Base-by-base conservation (phyloP, 1,284 basidiomycete genomes). In the Moesziomyces parantarcticus region DNA sequence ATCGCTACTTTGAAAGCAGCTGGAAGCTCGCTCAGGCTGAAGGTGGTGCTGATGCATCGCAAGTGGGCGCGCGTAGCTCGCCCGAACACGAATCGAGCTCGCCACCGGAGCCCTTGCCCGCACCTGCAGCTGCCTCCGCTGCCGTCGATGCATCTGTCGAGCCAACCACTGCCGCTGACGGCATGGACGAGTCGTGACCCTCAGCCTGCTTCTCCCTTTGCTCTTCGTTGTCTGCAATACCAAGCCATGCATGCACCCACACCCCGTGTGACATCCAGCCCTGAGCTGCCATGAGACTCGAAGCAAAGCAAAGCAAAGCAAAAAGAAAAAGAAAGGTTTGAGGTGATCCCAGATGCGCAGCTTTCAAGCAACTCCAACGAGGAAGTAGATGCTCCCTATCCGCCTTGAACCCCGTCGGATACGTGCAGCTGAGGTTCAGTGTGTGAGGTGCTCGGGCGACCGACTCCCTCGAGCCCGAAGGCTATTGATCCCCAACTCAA, bases 1-100 rank as follows among this genome's bases (percentile, higher is more conserved):
- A 99, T 83, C 91, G 94, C 69, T 89, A 87, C 78, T 87, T 86
- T 59, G 87, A 88, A 67, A 77, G 85, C 64, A 87, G 86, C 76
- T 81, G 86, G 72, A 68, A 68, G 60, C 45, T 73, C 14, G 50
- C 64, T 0, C 60, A 73, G 34, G n/a, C 36, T 18, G 58, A 53
- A 11, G 54, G 47, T 5, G 41, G 34, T 13, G 50, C 45, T 20
- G 53, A 55, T 16, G 42, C 43, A 18, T 39, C 44, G 13, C 53
- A 62, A 23, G 55, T 29, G 6, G 62, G 56, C 43, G 51, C 56
- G 49, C 58, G 42, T 10, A 50, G 34, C 45, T 54, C 52, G 39
- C 51, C 60, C 5, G 60, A 58, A 9, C 50, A 55, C 14, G 59
- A 61, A 13, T 20, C 29, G 21, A 34, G 25, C 52, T 41, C 52